Conservation (phyloP, 2,329 filamentous ascomycete genomes). For the Didymella arachidicola region DNA sequence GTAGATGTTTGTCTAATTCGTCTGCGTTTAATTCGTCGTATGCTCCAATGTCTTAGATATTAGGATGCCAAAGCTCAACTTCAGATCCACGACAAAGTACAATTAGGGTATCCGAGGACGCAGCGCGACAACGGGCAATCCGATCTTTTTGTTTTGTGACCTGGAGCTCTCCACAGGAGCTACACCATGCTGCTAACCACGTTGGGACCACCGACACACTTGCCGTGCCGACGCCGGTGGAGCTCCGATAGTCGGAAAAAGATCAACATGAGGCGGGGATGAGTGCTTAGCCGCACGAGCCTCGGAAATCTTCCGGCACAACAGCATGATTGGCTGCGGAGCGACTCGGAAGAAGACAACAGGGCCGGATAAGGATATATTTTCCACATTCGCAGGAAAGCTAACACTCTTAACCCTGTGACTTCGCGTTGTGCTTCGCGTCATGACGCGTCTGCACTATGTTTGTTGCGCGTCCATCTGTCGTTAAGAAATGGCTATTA, state of each 20-base stretch:
- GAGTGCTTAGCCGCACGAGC: conserved; percentile 36
- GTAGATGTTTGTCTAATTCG: neutral
- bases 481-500: conserved; percentile 14
- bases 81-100: conserved; percentile 6
- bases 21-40: neutral
- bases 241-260: conserved; percentile 31
- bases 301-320: conserved; percentile 25
- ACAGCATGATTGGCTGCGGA: conserved; percentile 23
- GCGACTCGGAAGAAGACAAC: conserved; percentile 20
- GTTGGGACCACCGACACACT: conserved; percentile 39
- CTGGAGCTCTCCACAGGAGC: conserved; percentile 43
- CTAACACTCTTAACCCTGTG: conserved; percentile 8
- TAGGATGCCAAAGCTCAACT: neutral
- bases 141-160: conserved; percentile 36
- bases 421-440: conserved; percentile 7
- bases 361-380: conserved; percentile 27
- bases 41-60: neutral
- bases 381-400: conserved; percentile 25
- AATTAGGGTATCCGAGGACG: conserved; percentile 9
- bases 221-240: conserved; percentile 46
- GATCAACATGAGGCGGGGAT: conserved; percentile 36
- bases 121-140: conserved; percentile 20
- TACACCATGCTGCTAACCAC: conserved; percentile 36
- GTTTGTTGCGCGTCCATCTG: neutral
- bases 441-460: neutral